Evolutionary conservation across 768 basidiomycete genomes (phyloP), one percentile per base, ranked within the genome.

Genomic region (Tricholoma terreum): DNA sequence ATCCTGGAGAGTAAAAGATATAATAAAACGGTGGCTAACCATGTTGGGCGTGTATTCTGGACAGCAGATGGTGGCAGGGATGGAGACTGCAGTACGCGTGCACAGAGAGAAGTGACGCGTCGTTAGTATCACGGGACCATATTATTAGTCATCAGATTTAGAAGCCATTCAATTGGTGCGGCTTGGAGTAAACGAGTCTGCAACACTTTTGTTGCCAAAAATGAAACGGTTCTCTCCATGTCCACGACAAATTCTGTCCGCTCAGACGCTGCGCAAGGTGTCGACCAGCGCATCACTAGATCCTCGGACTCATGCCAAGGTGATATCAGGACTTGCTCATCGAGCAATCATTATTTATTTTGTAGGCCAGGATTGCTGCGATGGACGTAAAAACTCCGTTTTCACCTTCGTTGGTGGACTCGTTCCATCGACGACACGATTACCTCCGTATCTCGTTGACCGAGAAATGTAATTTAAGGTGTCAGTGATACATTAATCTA

Each of bases 361-460:
- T 35, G 3, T 52, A 90, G 87, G 77, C 77, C 58, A 84, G 72
- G 63, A 85, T 90, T 52, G 75, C 80, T 2, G 67, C 73, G 35
- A 73, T 86, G 34, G 87, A 90, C 58, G 66, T 77, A 11, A 62
- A 68, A 27, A 69, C 65, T 36, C 76, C 80, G 10, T 71, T 84
- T 52, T 81, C 84, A 8, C 77, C 79, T 4, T 75, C 77, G 50
- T 72, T 92, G 6, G 68, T 85, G n/a, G 91, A 92, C 64, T 76
- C 82, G 3, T 90, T 85, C 67, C 68, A 75, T 30, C 79, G 91
- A 19, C 77, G 75, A 55, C 93, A 94, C 69, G 85, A 91, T 68
- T 95, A 95, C 69, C 80, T 95, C n/a, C 84, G 92, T 31, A 92
- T 94, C 52, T 90, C 89, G 1, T 73, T 94, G 34, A 94, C 92